Conservation (phyloP, 2,329 filamentous ascomycete species). For the Raffaelea ambrosiae region DNA sequence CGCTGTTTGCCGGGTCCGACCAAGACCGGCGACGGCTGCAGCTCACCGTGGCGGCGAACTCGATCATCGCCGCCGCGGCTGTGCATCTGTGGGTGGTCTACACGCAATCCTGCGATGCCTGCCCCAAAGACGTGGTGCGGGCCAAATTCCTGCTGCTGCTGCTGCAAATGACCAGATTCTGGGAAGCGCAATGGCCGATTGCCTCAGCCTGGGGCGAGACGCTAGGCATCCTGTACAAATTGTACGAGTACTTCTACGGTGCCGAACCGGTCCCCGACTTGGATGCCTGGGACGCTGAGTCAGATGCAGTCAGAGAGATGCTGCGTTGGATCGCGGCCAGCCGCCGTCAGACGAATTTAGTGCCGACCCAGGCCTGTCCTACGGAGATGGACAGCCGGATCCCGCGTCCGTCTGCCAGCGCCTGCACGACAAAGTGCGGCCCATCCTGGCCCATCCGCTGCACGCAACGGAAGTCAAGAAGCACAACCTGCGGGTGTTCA, state of each 20-base stretch:
- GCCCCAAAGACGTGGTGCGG: slow-evolving; percentile 3
- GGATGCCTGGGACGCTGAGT: no score
- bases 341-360: no score
- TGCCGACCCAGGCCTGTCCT: no score
- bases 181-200: slow-evolving; percentile 5
- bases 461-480: slow-evolving; percentile 4
- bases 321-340: no score
- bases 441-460: slow-evolving; percentile 6
- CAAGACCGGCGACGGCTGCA: not conserved
- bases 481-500: slow-evolving; percentile 1
- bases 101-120: slow-evolving; percentile 1
- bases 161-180: not conserved
- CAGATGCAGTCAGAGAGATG: no score
- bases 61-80: not conserved
- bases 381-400: no score
- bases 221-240: slow-evolving; percentile 5
- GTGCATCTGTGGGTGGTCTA: not conserved
- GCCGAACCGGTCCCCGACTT: slow-evolving; percentile 1
- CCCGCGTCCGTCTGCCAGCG: slow-evolving; percentile 2
- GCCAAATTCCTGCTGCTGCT: not conserved
- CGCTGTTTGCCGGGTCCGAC: not conserved
- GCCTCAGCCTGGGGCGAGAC: slow-evolving; percentile 3
- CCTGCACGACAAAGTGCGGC: slow-evolving; percentile 7
- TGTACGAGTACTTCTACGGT: slow-evolving; percentile 6
- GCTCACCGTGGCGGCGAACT: not conserved